Base-by-base conservation (phyloP, 805 yeast genomes). In the Maudiozyma saulgeensis region DNA sequence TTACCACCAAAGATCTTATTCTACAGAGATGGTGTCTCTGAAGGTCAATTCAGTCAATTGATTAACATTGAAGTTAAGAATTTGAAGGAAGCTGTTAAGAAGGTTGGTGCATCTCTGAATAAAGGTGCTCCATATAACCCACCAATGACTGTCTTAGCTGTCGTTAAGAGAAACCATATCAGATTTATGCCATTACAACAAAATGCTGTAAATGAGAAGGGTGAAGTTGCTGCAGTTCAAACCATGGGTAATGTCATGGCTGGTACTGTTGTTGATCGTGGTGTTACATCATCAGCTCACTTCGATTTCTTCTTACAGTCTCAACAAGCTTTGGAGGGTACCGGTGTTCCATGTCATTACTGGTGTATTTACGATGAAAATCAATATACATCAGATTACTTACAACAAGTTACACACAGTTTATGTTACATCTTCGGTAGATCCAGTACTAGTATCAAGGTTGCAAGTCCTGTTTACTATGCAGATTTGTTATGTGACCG, bases 1-100 rank as follows among this genome's bases (percentile, higher is more conserved):
- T 48, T 58, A 41, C 61, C 61, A 13, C 53, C 60, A 45, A 56
- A 51, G 50, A 50, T 58, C 19, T 16, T 58, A 34, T 56, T 52
- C 41, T 58, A 53, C 49, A 58, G 60, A 55, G 60, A 58, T 52
- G 60, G 61, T 52, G 54, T 56, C 13, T 58, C 61, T 41, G 61
- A 56, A 43, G 50, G 55, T 9, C 60, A 58, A 51, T 53, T 58
- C 19, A 46, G 51, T 37, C 53, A 56, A 42, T 52, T 58, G 39
- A 59, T 58, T 19, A 47, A 56, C 21, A 48, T 55, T 37, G 61
- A 58, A 52, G 56, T 58, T 32, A 58, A 44, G 40, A 47, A 51
- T 39, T 31, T 58, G 42, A 58, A 56, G 46, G 52, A 51, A 26
- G 53, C 56, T 15, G 35, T 56, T 15, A 53, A 49, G 18, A 52